A percentile compares a stretch with the other conserved stretches of the same genome.
Evolutionary conservation across 139 green algal species (phyloP).

Genomic region (Closterium sp.): DNA sequence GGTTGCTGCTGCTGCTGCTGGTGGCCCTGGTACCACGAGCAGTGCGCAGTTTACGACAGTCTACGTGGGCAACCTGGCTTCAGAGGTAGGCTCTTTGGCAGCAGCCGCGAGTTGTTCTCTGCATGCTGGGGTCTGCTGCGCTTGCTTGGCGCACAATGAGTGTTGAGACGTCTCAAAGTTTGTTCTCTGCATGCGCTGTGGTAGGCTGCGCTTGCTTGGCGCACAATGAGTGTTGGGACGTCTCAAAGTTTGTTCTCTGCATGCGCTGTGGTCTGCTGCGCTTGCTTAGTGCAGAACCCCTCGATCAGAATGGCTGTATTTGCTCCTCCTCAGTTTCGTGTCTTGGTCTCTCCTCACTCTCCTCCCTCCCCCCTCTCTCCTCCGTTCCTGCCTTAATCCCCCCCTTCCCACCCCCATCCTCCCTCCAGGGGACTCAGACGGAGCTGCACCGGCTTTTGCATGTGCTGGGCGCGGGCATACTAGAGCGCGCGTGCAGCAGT

Average conservation of each 20-base stretch:
- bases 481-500: constrained; percentile 37
- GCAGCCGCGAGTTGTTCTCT: neutral
- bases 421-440: constrained; percentile 30
- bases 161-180: neutral
- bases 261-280: too few relatives aligned
- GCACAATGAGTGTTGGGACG: neutral
- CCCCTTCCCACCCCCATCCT: neutral
- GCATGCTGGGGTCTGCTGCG: neutral
- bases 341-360: neutral
- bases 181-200: neutral
- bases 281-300: too few relatives aligned
- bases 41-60: constrained; percentile 37
- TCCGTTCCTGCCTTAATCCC: neutral
- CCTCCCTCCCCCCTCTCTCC: neutral
- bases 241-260: neutral
- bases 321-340: neutral
- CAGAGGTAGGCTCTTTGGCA: constrained; percentile 23
- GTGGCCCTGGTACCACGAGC: neutral
- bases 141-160: neutral
- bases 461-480: constrained; percentile 26
- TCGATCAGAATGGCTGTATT: too few relatives aligned
- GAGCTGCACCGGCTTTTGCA: constrained; percentile 48
- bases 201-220: neutral
- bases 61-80: constrained; percentile 45
- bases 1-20: neutral